Evolutionary conservation across 2,329 filamentous ascomycete species (phyloP), one percentile per base, ranked within the genome.

Genomic region (Paraphaeosphaeria sporulosa): DNA sequence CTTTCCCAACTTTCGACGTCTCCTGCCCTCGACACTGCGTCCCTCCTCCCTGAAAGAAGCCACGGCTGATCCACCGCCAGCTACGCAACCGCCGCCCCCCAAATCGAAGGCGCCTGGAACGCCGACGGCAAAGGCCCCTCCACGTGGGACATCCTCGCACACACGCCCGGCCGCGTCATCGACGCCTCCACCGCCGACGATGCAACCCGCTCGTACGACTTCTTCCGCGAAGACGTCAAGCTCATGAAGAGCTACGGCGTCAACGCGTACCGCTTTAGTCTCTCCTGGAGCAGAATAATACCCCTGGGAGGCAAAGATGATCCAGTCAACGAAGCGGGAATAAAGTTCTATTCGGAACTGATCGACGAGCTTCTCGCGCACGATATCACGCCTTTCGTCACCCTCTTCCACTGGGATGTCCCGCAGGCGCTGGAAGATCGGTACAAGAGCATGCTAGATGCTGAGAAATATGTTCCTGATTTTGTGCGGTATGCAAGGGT

Each of bases 41-140:
- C 6, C 3, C 25, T 27, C 25, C 6, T 27, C 3, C 25, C 3
- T 4, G 3, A 15, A 40, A 4, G 8, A 40, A 40, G n/a, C 36
- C 36, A 2, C 19, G 2, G 21, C 19, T 43, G 7, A 43, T 17
- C 3, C 19, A 9, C 19, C 7, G 7, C 9, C 8, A 47, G 44
- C 25, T 81, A 74, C 57, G 79, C 79, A 19, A 81, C 79, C 0
- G 78, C 79, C 1, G 78, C 79, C 0, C 79, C 81, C 60, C 81
- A 83, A 59, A 73, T 80, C 3, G 80, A 81, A 67, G 80, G 80
- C 8, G 78, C 79, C 0, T 80, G 78, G 79, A 62, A 81, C 57
- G 69, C 70, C 44, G 79, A 81, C 43, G 80, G 79, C 13, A 81
- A 79, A 64, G 80, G 80, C 2, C 60, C 69, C 6, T 80, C 79